These are phyloP conservation scores for Phytophthora hybrid DNA, from an alignment of 352 stramenopile species.

Conservation along the genomic window DNA sequence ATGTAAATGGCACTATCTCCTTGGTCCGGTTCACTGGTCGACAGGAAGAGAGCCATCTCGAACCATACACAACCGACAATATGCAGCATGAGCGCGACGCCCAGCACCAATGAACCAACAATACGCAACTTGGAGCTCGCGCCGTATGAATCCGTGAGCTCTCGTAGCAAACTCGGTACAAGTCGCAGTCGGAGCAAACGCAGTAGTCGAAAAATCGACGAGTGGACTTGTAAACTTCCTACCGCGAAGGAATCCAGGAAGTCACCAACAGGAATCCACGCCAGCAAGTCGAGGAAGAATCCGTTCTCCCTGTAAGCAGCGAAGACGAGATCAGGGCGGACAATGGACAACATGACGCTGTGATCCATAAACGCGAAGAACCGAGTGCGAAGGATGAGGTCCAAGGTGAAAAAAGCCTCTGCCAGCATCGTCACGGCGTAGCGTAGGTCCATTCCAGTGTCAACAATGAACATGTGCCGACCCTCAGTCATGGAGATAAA, in stretches of 20 bases:
- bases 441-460: conserved; percentile 29
- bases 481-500: conserved; percentile 68
- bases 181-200: conserved; percentile 58
- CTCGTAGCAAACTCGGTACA: conserved; percentile 46
- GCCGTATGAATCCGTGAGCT: conserved; percentile 50
- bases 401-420: conserved; percentile 22
- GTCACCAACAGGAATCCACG: conserved; percentile 57
- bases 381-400: conserved; percentile 56
- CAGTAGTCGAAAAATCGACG: conserved; percentile 50
- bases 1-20: neutral
- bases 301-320: conserved; percentile 57
- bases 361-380: conserved; percentile 71
- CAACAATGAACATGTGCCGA: conserved; percentile 47
- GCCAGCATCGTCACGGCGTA: conserved; percentile 42
- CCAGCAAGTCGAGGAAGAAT: conserved; percentile 54
- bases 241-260: conserved; percentile 47
- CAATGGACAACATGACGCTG: conserved; percentile 58
- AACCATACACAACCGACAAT: conserved; percentile 73
- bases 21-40: conserved; percentile 23
- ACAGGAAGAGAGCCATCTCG: conserved; percentile 47
- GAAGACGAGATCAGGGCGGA: conserved; percentile 64
- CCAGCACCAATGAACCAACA: conserved; percentile 53
- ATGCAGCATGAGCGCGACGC: conserved; percentile 66
- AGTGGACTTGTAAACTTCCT: conserved; percentile 36
- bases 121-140: conserved; percentile 61